Percentiles rank a stretch among this genome's conserved stretches.
These are phyloP conservation scores for Penicillium canariense DNA, from an alignment of 495 filamentous ascomycete species.

Conservation along the genomic window DNA sequence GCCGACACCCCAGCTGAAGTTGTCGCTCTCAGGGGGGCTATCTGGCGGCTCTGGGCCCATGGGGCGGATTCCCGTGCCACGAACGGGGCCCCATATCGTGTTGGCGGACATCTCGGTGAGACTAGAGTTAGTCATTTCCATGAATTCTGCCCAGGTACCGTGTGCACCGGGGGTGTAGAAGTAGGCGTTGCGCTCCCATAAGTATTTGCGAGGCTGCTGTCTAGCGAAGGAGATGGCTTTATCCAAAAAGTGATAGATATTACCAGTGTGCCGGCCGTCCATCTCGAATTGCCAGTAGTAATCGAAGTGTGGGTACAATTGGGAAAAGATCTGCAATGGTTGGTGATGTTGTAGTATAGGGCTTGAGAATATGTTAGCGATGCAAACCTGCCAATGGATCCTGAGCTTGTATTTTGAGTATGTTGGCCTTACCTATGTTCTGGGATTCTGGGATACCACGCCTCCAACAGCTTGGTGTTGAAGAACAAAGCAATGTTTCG, in stretches of 20 bases:
- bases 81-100: conserved; percentile 59
- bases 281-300: conserved; percentile 78
- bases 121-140: conserved; percentile 45
- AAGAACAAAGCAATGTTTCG: conserved; percentile 65
- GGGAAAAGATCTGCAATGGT: conserved; percentile 53
- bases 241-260: conserved; percentile 68
- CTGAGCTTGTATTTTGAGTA: not conserved
- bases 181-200: conserved; percentile 74
- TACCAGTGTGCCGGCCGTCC: conserved; percentile 67
- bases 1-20: conserved; percentile 69
- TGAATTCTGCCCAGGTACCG: conserved; percentile 57
- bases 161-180: conserved; percentile 68
- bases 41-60: conserved; percentile 60
- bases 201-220: conserved; percentile 61
- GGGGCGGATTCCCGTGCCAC: conserved; percentile 45
- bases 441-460: conserved; percentile 28
- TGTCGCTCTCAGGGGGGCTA: conserved; percentile 51
- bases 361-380: conserved; percentile 5
- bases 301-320: conserved; percentile 67
- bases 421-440: conserved; percentile 23
- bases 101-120: conserved; percentile 30
- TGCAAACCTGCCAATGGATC: too few species aligned
- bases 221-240: conserved; percentile 56
- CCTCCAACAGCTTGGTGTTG: conserved; percentile 44
- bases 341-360: conserved; percentile 32